Base-by-base conservation (phyloP, 163 green algal genomes). In the Scenedesmus sp. region DNA sequence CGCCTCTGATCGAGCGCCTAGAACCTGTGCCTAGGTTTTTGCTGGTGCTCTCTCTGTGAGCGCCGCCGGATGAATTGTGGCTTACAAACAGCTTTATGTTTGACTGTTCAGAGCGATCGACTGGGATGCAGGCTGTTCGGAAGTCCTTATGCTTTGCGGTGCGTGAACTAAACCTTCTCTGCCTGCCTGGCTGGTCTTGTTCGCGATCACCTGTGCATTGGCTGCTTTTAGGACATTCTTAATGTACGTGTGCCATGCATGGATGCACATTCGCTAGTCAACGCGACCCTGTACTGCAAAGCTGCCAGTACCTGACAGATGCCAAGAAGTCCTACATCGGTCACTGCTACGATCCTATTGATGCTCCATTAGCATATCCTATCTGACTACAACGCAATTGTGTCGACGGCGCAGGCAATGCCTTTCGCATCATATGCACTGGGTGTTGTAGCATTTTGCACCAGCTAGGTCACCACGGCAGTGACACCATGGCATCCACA, bases 1-100 rank as follows among this genome's bases (percentile, higher is more conserved):
- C 46, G 70, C 70, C 70, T 79, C 70, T 79, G 23, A 79, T 79
- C 70, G 70, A 79, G 70, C 5, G 70, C 70, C 70, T 79, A 79
- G 70, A 79, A 79, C 70, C 70, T 52, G 46, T 16, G 70, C 10
- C 70, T 79, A 52, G 70, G 70, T 79, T 79, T 79, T 79, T 52
- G 70, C 3, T 79, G 34, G 66, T 79, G 70, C 70, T 79, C 23
- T 52, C 5, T 52, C 23, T 79, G 70, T 52, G 23, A 4, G 70
- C 70, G 70, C 70, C 70, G 70, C 23, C 20, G 5, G 4, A 79
- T 52, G 67, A 46, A 9, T 52, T 79, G 34, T 46, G 34, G 34
- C 34, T 46, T 46, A 46, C 34, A 7, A 46, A 79, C 23, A 16
- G 70, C 16, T 79, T 13, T 52, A 79, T 52, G 15, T 6, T 23